These are phyloP conservation scores for Huntiella bhutanensis DNA, from an alignment of 2,329 filamentous ascomycete species.

Conservation along the genomic window DNA sequence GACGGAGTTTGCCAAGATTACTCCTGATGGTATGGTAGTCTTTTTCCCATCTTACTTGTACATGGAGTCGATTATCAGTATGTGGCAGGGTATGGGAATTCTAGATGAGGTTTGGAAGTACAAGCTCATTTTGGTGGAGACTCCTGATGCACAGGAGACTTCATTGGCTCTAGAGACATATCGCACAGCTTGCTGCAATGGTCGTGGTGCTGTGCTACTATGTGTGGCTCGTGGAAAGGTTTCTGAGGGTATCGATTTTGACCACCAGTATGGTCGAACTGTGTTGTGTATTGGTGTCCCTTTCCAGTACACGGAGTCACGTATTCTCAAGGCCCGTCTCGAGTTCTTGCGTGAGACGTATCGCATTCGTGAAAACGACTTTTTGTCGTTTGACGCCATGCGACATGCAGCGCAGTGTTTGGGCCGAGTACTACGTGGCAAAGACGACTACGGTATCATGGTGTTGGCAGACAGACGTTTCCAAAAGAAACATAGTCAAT, in stretches of 20 bases:
- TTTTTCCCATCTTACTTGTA: slow-evolving; percentile 98
- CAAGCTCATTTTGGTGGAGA: slow-evolving; percentile 94
- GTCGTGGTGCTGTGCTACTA: slow-evolving; percentile 75
- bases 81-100: slow-evolving; percentile 98
- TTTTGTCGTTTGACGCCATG: slow-evolving; percentile 97
- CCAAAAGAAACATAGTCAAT: slow-evolving; percentile 71
- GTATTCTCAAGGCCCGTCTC: slow-evolving; percentile 84
- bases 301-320: slow-evolving; percentile 96
- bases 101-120: slow-evolving; percentile 98
- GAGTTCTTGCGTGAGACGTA: slow-evolving; percentile 97
- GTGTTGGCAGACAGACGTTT: slow-evolving; percentile 88
- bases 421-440: slow-evolving; percentile 81
- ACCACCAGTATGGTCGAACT: slow-evolving; percentile 92
- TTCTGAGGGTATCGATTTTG: slow-evolving; percentile 95
- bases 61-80: slow-evolving; percentile 97
- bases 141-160: slow-evolving; percentile 91
- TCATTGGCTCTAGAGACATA: slow-evolving; percentile 91
- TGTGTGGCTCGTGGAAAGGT: slow-evolving; percentile 96
- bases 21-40: slow-evolving; percentile 93
- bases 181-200: slow-evolving; percentile 92
- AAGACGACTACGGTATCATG: slow-evolving; percentile 99
- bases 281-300: slow-evolving; percentile 94
- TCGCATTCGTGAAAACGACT: slow-evolving; percentile 90
- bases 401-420: slow-evolving; percentile 94
- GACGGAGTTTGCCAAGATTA: slow-evolving; percentile 89